These are phyloP conservation scores for Malania oleifera DNA, from an alignment of 164 flowering plant genomes.

Conservation along the genomic window DNA sequence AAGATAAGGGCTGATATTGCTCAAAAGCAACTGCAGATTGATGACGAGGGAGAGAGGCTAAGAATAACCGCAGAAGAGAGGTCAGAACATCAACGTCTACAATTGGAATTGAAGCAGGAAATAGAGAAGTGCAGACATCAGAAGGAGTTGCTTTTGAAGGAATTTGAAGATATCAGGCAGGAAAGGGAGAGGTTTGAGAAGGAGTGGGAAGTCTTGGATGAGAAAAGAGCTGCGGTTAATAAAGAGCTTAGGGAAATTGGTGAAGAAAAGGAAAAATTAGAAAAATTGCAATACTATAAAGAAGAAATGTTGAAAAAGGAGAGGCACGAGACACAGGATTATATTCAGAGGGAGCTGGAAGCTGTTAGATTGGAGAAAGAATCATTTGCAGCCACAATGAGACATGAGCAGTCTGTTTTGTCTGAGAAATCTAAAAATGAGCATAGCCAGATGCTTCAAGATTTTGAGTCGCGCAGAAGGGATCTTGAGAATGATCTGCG, in stretches of 20 bases:
- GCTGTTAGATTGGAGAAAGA: slow-evolving; percentile 51
- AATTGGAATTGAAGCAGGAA: slow-evolving; percentile 57
- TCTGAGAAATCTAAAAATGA: slow-evolving; percentile 46
- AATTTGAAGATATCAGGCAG: slow-evolving; percentile 58
- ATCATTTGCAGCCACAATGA: slow-evolving; percentile 52
- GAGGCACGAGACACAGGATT: slow-evolving; percentile 29
- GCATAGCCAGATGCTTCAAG: slow-evolving; percentile 39
- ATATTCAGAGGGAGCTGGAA: slow-evolving; percentile 57
- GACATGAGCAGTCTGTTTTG: slow-evolving; percentile 46
- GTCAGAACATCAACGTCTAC: slow-evolving; percentile 46
- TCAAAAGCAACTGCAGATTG: slow-evolving; percentile 39
- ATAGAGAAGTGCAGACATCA: slow-evolving; percentile 43
- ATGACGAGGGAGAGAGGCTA: slow-evolving; percentile 48
- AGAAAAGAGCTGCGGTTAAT: slow-evolving; percentile 43
- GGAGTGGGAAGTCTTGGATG: slow-evolving; percentile 88
- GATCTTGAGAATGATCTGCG: slow-evolving; percentile 49
- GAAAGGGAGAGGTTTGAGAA: slow-evolving; percentile 73
- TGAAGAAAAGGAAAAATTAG: slow-evolving; percentile 47
- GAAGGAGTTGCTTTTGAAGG: slow-evolving; percentile 54
- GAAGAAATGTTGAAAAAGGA: slow-evolving; percentile 55
- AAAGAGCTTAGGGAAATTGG: slow-evolving; percentile 33
- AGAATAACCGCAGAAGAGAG: slow-evolving; percentile 52
- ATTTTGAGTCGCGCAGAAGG: slow-evolving; percentile 49
- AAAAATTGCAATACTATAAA: slow-evolving; percentile 33
- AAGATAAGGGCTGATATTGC: slow-evolving; percentile 38